A percentile compares a stretch with the other conserved stretches of the same genome.
Conservation (phyloP, 1,139 yeast species). For the Debaryomyces robertsiae region DNA sequence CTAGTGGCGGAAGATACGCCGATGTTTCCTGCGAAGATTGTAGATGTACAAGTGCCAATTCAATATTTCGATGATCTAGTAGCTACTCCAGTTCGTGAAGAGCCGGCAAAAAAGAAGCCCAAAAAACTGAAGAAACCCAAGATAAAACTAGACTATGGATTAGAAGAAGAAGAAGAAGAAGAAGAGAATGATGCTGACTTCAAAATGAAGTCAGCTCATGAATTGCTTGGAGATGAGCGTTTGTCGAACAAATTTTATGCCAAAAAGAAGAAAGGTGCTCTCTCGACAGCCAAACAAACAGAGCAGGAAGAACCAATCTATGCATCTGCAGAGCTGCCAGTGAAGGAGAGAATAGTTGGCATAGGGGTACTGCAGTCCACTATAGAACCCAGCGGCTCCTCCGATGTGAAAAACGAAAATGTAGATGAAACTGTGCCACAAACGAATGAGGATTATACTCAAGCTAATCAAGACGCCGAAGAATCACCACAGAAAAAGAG, state of each 20-base stretch:
- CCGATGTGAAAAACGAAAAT: no score
- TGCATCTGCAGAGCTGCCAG: background rate
- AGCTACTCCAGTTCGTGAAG: slow-evolving; percentile 11
- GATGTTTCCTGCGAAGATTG: slow-evolving; percentile 53
- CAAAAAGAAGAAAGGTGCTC: background rate
- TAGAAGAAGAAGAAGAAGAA: slow-evolving; percentile 32
- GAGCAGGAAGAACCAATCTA: background rate
- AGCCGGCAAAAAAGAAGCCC: slow-evolving; percentile 18
- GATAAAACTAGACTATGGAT: slow-evolving; percentile 25
- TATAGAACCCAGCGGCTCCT: no score
- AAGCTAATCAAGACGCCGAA: background rate
- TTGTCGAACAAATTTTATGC: slow-evolving; percentile 16
- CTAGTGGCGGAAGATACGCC: slow-evolving; percentile 46
- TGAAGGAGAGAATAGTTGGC: no score
- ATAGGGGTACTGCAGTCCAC: no score
- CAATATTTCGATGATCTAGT: slow-evolving; percentile 54
- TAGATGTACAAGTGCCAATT: slow-evolving; percentile 40
- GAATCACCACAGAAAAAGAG: background rate
- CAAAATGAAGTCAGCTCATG: slow-evolving; percentile 56
- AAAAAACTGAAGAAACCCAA: slow-evolving; percentile 20
- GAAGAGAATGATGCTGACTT: slow-evolving; percentile 38
- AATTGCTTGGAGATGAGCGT: slow-evolving; percentile 32
- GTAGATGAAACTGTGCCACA: no score
- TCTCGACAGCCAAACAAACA: background rate
- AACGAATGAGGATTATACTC: no score